Evolutionary conservation across 495 filamentous ascomycete species (phyloP), one percentile per base, ranked within the genome.

Genomic region (Penicillium argentinense): DNA sequence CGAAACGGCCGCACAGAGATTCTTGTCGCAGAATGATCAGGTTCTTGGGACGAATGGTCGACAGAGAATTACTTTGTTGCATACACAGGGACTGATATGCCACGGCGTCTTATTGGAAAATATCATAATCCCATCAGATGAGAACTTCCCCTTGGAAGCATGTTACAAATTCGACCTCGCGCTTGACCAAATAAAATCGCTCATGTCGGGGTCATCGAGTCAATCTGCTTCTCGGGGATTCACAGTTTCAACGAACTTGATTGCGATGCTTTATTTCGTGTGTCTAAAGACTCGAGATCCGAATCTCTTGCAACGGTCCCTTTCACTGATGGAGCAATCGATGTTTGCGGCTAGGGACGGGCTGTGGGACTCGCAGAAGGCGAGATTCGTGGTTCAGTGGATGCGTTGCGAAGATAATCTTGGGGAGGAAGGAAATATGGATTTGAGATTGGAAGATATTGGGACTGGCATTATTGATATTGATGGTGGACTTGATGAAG

Each of bases 241-340:
- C 21, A 60, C 54, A 2, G 24, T 60, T 6, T 51, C 48, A 9
- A 49, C 54, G 16, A 52, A 60, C 12, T 22, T 60, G 7, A 49
- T 57, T 14, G 48, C 54, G 1, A 33, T 48, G 5, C 33, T 63
- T 16, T 57, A 53, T 18, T 57, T 51, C 9, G 39, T 57, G n/a
- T 56, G 53, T 36, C 19, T 60, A 3, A 63, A 63, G 25, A 52
- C 53, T 1, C 44, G 2, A 7, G 37, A 47, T 37, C 29, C 11
- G 12, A 0, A 18, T 8, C 57, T 39, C 1, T 9, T 52, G 9
- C 28, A 49, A 14, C 28, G 9, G 6, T 45, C 51, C 0, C 29
- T 63, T 1, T 48, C 42, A 3, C 33, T 63, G 3, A 25, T 63
- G 30, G 39, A 42, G 23, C 18, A 49, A 5, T 30, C 49, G 4